These are phyloP conservation scores for Entomortierella chlamydospora DNA, from an alignment of 192 early-diverging fungal species.

Conservation along the genomic window DNA sequence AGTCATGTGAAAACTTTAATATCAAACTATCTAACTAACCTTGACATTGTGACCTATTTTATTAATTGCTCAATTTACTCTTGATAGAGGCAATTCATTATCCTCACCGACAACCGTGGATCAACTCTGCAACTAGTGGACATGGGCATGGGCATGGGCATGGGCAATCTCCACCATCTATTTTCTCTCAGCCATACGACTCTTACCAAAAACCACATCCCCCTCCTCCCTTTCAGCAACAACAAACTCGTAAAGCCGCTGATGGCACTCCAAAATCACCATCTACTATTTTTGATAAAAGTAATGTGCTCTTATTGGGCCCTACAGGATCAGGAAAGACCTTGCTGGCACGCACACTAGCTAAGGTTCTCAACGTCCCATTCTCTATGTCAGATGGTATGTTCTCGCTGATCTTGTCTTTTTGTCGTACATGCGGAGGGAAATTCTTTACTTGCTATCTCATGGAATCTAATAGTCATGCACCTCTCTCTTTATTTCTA, in stretches of 20 bases:
- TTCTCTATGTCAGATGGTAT: constrained; percentile 88
- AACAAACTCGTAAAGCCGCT: constrained; percentile 12
- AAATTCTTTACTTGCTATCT: neutral
- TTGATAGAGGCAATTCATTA: constrained; percentile 49
- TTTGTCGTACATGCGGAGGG: neutral
- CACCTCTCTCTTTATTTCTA: neutral
- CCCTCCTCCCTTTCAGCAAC: constrained; percentile 19
- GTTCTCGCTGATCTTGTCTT: neutral
- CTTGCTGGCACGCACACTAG: constrained; percentile 82
- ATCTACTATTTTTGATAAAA: constrained; percentile 83
- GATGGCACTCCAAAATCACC: constrained; percentile 20
- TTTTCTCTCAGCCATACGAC: constrained; percentile 53
- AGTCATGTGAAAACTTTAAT: constrained; percentile 51
- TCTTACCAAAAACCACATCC: constrained; percentile 36
- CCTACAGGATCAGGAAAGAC: constrained; percentile 93
- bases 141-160: constrained; percentile 25
- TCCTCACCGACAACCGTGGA: constrained; percentile 54
- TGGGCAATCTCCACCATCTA: constrained; percentile 32
- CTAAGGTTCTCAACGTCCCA: constrained; percentile 85
- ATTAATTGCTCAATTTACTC: neutral
- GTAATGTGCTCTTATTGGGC: constrained; percentile 88
- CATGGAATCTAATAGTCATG: neutral
- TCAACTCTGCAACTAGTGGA: constrained; percentile 39
- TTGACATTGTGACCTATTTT: neutral
- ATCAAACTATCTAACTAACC: neutral